Evolutionary conservation across 2,329 filamentous ascomycete species (phyloP).

Genomic region (Fusarium secorum): DNA sequence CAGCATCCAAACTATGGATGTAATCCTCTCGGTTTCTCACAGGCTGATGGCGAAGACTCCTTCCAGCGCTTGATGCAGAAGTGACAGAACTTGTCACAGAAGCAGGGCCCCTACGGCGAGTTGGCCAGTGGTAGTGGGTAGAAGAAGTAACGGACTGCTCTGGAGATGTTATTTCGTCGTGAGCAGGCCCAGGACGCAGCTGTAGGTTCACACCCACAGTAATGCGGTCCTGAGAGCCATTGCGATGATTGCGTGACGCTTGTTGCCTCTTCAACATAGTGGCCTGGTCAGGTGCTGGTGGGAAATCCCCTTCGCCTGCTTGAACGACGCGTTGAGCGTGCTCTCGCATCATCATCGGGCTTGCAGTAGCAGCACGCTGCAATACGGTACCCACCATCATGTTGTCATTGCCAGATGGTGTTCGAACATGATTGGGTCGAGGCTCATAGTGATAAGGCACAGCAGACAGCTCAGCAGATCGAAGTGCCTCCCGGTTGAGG

Average conservation of each 20-base stretch:
- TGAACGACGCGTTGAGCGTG: conserved; percentile 48
- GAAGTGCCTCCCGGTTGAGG: conserved; percentile 44
- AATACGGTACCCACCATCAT: conserved; percentile 57
- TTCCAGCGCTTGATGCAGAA: conserved; percentile 61
- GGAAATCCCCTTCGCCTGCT: conserved; percentile 49
- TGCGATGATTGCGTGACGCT: conserved; percentile 65
- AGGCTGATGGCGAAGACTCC: conserved; percentile 57
- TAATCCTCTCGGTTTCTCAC: conserved; percentile 79
- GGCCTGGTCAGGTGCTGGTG: conserved; percentile 70
- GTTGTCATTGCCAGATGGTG: conserved; percentile 54
- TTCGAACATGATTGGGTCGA: conserved; percentile 47
- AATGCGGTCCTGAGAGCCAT: conserved; percentile 80
- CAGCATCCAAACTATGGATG: conserved; percentile 84
- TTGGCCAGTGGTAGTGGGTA: conserved; percentile 63
- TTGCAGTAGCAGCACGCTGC: conserved; percentile 72
- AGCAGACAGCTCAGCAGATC: conserved; percentile 34
- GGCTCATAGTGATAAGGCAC: conserved; percentile 38
- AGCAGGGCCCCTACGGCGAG: conserved; percentile 60
- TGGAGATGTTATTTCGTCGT: conserved; percentile 63
- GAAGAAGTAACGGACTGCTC: conserved; percentile 64
- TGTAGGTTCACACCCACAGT: conserved; percentile 75
- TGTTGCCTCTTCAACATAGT: conserved; percentile 68
- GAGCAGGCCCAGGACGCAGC: conserved; percentile 64
- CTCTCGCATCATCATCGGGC: conserved; percentile 69
- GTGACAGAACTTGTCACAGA: conserved; percentile 67